phyloP scores from a whole-genome alignment of 805 yeast species.

The Candida parachauliodes region DNA sequence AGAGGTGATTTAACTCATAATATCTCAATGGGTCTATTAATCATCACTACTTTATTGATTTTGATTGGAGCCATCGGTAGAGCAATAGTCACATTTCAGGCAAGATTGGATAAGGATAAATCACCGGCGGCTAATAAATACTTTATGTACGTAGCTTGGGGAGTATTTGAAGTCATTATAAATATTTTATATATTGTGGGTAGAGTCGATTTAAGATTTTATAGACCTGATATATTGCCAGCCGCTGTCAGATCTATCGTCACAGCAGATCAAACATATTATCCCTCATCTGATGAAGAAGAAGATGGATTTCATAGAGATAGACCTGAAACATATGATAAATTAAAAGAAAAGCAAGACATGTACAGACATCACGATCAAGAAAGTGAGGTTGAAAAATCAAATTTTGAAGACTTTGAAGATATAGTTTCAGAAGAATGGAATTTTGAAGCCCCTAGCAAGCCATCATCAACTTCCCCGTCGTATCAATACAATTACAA shows the following conservation, averaged over 20 bases:
- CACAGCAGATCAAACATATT: constrained; percentile 40
- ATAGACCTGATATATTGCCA: constrained; percentile 64
- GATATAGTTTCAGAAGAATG: constrained; percentile 5
- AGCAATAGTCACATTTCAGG: constrained; percentile 22
- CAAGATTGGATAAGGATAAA: constrained; percentile 13
- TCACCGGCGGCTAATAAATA: constrained; percentile 40
- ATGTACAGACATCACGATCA: neutral
- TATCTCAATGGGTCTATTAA: constrained; percentile 46
- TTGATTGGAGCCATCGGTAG: constrained; percentile 52
- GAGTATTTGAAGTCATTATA: constrained; percentile 58
- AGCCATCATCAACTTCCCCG: too few relatives aligned
- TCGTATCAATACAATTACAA: too few relatives aligned
- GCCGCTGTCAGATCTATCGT: constrained; percentile 35
- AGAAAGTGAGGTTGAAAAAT: constrained; percentile 1
- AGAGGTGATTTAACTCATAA: constrained; percentile 50
- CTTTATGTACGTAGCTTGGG: constrained; percentile 67
- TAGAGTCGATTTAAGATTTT: constrained; percentile 73
- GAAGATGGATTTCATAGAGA: constrained; percentile 14
- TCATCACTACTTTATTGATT: constrained; percentile 46
- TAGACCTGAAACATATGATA: constrained; percentile 10
- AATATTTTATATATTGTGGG: constrained; percentile 55
- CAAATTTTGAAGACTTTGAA: neutral
- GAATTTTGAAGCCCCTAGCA: constrained; percentile 3
- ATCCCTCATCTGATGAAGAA: constrained; percentile 25
- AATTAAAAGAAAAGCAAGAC: neutral